Evolutionary conservation across 2,329 filamentous ascomycete genomes (phyloP).

Genomic region (Fusarium equiseti): DNA sequence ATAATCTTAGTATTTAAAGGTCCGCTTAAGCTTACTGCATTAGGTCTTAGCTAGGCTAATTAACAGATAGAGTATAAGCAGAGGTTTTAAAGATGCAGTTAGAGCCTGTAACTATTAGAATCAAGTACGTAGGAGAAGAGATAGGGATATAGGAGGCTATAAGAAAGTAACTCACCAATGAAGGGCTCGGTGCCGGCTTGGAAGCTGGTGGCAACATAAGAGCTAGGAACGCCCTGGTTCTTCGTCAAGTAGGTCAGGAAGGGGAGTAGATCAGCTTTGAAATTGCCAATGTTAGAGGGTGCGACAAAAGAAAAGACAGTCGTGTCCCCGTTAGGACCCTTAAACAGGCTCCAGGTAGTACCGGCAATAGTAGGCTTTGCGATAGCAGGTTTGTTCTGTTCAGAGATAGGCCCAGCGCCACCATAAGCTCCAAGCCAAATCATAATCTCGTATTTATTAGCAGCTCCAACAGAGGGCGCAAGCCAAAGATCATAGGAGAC

Average conservation of each 20-base stretch:
- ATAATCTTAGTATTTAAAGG: no score
- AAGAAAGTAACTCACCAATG: constrained; percentile 52
- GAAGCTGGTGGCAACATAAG: constrained; percentile 41
- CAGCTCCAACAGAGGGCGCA: constrained; percentile 56
- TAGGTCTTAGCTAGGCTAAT: background rate
- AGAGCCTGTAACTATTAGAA: background rate
- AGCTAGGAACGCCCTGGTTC: constrained; percentile 55
- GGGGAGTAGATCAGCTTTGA: constrained; percentile 66
- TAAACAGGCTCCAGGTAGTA: constrained; percentile 68
- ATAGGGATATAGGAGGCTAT: background rate
- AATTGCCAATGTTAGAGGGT: constrained; percentile 60
- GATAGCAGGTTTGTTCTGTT: constrained; percentile 23
- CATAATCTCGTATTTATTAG: constrained; percentile 72
- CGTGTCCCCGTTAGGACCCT: constrained; percentile 69
- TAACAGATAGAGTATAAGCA: background rate
- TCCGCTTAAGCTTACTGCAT: background rate
- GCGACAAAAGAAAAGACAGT: constrained; percentile 69
- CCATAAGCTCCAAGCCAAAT: constrained; percentile 71
- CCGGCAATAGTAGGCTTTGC: constrained; percentile 65
- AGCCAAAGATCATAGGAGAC: constrained; percentile 74
- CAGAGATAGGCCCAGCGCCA: constrained; percentile 64
- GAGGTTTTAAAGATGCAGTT: background rate
- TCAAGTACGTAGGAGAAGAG: background rate
- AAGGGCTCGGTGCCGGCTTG: constrained; percentile 68
- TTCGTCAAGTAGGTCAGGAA: constrained; percentile 68